Evolutionary conservation across 192 early-diverging fungal species (phyloP).

Genomic region (Podila verticillata): DNA sequence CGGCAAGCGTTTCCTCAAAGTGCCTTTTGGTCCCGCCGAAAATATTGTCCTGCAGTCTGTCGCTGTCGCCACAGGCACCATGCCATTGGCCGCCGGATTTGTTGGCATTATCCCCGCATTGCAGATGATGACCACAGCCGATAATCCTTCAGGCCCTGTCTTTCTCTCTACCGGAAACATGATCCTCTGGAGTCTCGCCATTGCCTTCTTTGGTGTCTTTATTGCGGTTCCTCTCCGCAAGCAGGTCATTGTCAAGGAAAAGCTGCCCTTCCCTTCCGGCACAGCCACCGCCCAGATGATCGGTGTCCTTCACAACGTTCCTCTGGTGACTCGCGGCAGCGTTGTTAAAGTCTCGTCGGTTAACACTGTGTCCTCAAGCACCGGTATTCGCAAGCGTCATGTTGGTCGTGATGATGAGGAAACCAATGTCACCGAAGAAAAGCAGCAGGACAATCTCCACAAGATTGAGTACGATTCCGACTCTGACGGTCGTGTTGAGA

Average conservation of each 20-base stretch:
- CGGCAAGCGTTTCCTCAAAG: conserved; percentile 40
- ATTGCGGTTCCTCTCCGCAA: conserved; percentile 84
- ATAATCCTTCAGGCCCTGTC: conserved; percentile 63
- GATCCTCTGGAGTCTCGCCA: conserved; percentile 77
- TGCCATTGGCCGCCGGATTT: conserved; percentile 84
- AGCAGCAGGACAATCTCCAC: too few relatives aligned
- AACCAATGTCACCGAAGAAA: too few relatives aligned
- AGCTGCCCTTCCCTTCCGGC: conserved; percentile 87
- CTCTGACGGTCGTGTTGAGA: too few relatives aligned
- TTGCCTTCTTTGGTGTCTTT: conserved; percentile 91
- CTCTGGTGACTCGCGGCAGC: conserved; percentile 51
- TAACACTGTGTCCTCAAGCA: too few relatives aligned
- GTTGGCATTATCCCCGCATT: conserved; percentile 86
- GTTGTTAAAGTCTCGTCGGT: too few relatives aligned
- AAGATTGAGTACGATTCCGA: too few relatives aligned
- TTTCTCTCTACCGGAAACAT: conserved; percentile 58
- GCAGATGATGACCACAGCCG: conserved; percentile 70
- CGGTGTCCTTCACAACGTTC: conserved; percentile 70
- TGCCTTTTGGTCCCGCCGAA: conserved; percentile 80
- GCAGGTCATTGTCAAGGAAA: conserved; percentile 83
- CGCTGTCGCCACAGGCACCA: conserved; percentile 85
- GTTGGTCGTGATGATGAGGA: too few relatives aligned
- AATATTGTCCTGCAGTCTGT: conserved; percentile 89
- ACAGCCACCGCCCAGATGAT: conserved; percentile 91
- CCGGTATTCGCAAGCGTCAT: too few relatives aligned